Evolutionary conservation across 495 filamentous ascomycete species (phyloP), one percentile per base, ranked within the genome.

Genomic region (Lichenothelia convexa): DNA sequence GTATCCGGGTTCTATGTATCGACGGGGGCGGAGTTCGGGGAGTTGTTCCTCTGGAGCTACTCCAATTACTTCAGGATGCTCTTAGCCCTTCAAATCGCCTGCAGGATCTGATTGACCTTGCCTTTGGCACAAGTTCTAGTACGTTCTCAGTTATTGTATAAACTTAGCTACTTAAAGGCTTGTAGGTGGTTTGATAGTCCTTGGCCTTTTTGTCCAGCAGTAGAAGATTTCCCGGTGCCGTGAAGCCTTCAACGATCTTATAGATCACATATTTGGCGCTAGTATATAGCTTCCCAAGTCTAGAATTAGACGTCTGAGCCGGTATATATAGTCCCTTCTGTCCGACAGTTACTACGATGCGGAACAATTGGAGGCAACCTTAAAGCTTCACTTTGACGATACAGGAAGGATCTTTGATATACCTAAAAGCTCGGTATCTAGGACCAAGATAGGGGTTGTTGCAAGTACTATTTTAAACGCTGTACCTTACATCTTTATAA

Each of bases 81-180:
- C 29, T 62, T 9, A 38, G 46, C 2, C 38, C 37, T 7, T 30
- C 5, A 17, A 55, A 41, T 24, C 32, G 12, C 4, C 30, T 60
- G 16, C 41, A 53, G 30, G 51, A 53, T 21, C 35, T 59, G 0
- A 40, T 62, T 4, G 45, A 60, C 40, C 42, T 60, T n/a, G 40
- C 45, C 0, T 30, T 62, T 32, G 39, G 57, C 4, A 56, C 48
- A 15, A 60, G 52, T 44, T 48, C 49, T 18, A 48, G 57, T 57
- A 21, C 24, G 13, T 13, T 27, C 24, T 26, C n/a, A n/a, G n/a
- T n/a, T n/a, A n/a, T n/a, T n/a, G n/a, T n/a, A n/a, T n/a, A n/a
- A n/a, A n/a, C n/a, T n/a, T n/a, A n/a, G n/a, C n/a, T n/a, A 46
- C 43, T 32, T 11, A 21, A 37, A 4, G n/a, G 37, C 34, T 43